These are phyloP conservation scores for Saprolegnia diclina DNA, from an alignment of 352 stramenopile species.

Conservation along the genomic window DNA sequence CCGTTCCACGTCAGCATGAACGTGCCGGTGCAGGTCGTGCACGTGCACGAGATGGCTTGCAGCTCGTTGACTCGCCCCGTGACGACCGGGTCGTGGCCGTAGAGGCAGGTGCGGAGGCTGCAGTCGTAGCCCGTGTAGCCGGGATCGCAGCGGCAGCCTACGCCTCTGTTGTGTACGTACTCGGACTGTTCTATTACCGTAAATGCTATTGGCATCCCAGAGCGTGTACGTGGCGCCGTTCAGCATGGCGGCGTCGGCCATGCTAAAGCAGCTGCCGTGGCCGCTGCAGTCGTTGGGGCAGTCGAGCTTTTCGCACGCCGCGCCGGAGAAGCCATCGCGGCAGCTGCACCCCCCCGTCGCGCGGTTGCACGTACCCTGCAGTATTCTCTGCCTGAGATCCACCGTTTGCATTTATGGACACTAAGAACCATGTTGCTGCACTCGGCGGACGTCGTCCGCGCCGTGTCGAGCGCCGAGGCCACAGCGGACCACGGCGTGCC, in stretches of 20 bases:
- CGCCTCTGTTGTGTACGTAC: neutral
- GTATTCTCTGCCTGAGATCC: neutral
- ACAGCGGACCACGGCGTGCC: slow-evolving; percentile 57
- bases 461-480: slow-evolving; percentile 37
- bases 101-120: slow-evolving; percentile 71
- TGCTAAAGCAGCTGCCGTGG: slow-evolving; percentile 84
- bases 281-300: slow-evolving; percentile 83
- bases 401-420: slow-evolving; percentile 6
- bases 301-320: slow-evolving; percentile 53
- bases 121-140: slow-evolving; percentile 87
- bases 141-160: slow-evolving; percentile 82
- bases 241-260: slow-evolving; percentile 45
- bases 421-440: slow-evolving; percentile 43
- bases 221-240: slow-evolving; percentile 54
- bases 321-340: slow-evolving; percentile 60
- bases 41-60: slow-evolving; percentile 68
- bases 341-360: slow-evolving; percentile 72
- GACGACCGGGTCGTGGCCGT: slow-evolving; percentile 80
- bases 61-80: slow-evolving; percentile 68
- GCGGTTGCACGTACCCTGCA: slow-evolving; percentile 65
- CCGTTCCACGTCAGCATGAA: slow-evolving; percentile 63
- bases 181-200: slow-evolving; percentile 26
- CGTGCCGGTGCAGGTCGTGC: slow-evolving; percentile 44
- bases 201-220: slow-evolving; percentile 84
- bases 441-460: slow-evolving; percentile 42